Evolutionary conservation across 306 rosid genomes (phyloP).

Genomic region (Erythrophleum fordii): DNA sequence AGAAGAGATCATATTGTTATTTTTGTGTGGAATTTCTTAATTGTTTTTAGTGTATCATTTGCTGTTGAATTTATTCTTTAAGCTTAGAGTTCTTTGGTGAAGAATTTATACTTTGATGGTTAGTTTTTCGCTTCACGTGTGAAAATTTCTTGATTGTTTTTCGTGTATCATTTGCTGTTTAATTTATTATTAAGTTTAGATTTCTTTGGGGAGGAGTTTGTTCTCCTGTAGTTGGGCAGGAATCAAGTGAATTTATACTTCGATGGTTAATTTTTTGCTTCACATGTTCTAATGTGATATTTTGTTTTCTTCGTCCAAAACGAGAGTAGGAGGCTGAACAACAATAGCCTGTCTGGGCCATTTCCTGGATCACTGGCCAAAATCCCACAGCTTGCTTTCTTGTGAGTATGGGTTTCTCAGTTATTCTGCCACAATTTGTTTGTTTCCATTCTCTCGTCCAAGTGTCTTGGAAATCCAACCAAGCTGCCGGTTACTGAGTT

Average conservation of each 20-base stretch:
- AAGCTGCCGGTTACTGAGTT: conserved; percentile 38
- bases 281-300: conserved; percentile 18
- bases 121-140: too few species aligned
- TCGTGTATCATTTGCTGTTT: neutral
- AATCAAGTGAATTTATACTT: conserved; percentile 1
- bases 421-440: neutral
- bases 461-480: conserved; percentile 40
- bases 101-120: too few species aligned
- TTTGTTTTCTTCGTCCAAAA: conserved; percentile 44
- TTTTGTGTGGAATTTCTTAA: neutral
- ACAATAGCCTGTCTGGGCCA: conserved; percentile 89
- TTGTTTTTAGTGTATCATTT: neutral
- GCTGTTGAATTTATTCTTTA: neutral
- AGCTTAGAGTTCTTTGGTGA: neutral
- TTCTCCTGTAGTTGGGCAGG: neutral
- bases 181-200: neutral
- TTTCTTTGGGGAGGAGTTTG: neutral
- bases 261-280: conserved; percentile 1
- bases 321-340: conserved; percentile 89
- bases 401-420: conserved; percentile 72
- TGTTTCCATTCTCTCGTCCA: conserved; percentile 37
- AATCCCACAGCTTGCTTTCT: conserved; percentile 88
- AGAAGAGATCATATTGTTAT: neutral
- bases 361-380: conserved; percentile 80
- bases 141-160: neutral